Conservation (phyloP, 2,329 filamentous ascomycete species). For the Trichoderma hamatum region DNA sequence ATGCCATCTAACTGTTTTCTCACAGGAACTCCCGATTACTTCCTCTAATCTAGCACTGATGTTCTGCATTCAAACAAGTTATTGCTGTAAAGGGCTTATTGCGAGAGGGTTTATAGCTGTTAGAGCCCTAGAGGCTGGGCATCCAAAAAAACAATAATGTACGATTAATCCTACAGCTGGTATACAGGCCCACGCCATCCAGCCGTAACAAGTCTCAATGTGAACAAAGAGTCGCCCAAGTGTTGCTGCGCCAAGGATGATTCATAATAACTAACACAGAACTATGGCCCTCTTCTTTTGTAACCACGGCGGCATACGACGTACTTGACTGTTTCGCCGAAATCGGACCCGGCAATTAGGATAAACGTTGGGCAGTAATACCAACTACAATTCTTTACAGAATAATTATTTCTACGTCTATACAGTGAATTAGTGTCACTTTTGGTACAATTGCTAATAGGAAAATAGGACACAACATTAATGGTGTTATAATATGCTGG, state of each 20-base stretch:
- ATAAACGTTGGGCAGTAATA: background rate
- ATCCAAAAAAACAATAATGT: slow-evolving; percentile 35
- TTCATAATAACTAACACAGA: background rate
- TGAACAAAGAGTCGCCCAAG: slow-evolving; percentile 24
- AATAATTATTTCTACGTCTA: background rate
- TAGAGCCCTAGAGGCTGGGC: slow-evolving; percentile 29
- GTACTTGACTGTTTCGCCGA: background rate
- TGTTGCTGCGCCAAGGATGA: background rate
- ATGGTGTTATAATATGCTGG: background rate
- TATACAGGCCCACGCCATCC: slow-evolving; percentile 29
- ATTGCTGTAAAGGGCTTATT: slow-evolving; percentile 31
- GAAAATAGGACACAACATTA: background rate
- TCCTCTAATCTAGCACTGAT: slow-evolving; percentile 68
- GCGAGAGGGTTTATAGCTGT: slow-evolving; percentile 30
- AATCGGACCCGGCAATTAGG: background rate
- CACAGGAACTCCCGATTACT: slow-evolving; percentile 89
- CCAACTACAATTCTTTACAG: background rate
- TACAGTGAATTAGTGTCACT: background rate
- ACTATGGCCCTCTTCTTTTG: background rate
- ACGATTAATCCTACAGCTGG: slow-evolving; percentile 35
- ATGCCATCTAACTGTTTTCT: slow-evolving; percentile 31
- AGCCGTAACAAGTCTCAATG: slow-evolving; percentile 28
- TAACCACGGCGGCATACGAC: background rate
- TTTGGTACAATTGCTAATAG: background rate
- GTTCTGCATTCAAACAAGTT: slow-evolving; percentile 31